Conservation (phyloP, 148 eudicot species). For the Polygonum aviculare region DNA sequence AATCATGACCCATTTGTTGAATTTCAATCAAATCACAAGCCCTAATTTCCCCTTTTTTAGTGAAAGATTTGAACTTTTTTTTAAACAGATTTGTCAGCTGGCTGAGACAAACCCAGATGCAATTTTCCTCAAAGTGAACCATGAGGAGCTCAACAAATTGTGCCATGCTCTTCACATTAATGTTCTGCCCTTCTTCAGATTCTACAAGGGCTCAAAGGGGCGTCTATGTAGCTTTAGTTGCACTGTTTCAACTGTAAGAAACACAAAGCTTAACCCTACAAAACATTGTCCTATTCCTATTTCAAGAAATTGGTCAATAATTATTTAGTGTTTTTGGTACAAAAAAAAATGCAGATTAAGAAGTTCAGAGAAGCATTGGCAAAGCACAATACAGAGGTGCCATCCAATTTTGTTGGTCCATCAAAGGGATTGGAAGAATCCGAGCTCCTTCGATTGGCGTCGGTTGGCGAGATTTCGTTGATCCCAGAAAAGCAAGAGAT, state of each 20-base stretch:
- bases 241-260: constrained; percentile 38
- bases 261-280: background rate
- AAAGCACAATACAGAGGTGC: constrained; percentile 40
- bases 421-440: constrained; percentile 74
- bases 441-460: constrained; percentile 53
- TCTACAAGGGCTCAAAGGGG: constrained; percentile 77
- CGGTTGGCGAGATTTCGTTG: constrained; percentile 42
- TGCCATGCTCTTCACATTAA: constrained; percentile 69
- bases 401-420: constrained; percentile 30
- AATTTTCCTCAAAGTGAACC: constrained; percentile 56
- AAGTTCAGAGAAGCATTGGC: constrained; percentile 80
- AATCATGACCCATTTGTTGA: too few relatives aligned
- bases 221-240: constrained; percentile 86
- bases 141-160: constrained; percentile 70
- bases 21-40: background rate
- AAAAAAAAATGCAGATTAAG: constrained; percentile 46
- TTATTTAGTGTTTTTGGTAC: background rate
- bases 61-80: background rate
- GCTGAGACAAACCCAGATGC: constrained; percentile 75
- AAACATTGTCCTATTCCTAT: background rate
- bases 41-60: background rate
- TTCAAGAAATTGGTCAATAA: background rate
- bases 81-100: constrained; percentile 70
- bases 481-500: background rate
- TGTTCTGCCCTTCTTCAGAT: constrained; percentile 87